Evolutionary conservation across 2,329 filamentous ascomycete species (phyloP), one percentile per base, ranked within the genome.

Genomic region (Aspergillus pseudoterreus): DNA sequence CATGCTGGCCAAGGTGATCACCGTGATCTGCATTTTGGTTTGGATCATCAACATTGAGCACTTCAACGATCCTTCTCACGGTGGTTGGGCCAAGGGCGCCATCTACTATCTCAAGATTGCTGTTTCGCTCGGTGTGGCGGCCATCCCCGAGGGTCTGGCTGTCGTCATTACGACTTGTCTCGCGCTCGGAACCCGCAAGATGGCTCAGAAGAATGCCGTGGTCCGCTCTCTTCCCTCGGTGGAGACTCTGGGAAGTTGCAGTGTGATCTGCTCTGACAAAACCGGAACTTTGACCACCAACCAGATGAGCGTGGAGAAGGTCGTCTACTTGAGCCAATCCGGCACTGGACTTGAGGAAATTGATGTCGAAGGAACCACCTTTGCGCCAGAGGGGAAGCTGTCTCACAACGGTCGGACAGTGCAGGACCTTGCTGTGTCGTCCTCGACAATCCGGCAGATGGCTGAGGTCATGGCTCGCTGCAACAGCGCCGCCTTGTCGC

Each of bases 21-120:
- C 92, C 6, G 87, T 92, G 55, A 99, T 99, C 66, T 99, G 95
- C 73, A 79, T 97, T 58, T 78, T 96, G 51, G 94, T 99, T 63
- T 99, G 94, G 94, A 79, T 97, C 54, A 99, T 99, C 80, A 99
- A 99, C 76, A 90, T 97, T 61, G 87, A 90, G 65, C 90, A 99
- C 77, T 99, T 99, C 80, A 94, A 84, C 67, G 94, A 99, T 66
- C 90, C 92, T 24, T 87, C 88, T 59, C 92, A 96, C 63, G 94
- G 94, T 63, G 88, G 84, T 72, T 96, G 91, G 86, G 83, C 90
- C 57, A 99, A 97, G 78, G 94, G 94, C 54, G 94, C 94, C 53
- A 97, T 99, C 66, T 99, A 99, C 81, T 99, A 99, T 74, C 84
- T 99, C 64, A 99, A 99, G 81, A 99, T 99, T 68, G 94, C 94